Percentiles rank a stretch among this genome's conserved stretches.
phyloP scores from a whole-genome alignment of 257 asterid genomes.

The Jaltomata sinuosa region DNA sequence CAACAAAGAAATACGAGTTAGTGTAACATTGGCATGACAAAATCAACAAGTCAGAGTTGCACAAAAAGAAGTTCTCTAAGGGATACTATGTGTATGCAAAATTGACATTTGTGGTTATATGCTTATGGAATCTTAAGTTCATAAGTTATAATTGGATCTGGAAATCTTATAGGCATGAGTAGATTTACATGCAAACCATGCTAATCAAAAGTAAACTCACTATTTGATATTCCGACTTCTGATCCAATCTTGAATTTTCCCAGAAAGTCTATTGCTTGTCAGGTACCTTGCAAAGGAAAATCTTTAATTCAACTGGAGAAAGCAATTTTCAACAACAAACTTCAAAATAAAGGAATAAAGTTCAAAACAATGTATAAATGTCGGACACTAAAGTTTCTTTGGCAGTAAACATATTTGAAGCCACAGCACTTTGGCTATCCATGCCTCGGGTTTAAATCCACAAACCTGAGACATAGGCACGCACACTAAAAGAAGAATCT shows the following conservation, averaged over 20 bases:
- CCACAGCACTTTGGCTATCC: neutral
- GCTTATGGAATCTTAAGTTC: neutral
- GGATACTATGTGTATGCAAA: neutral
- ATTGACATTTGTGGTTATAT: neutral
- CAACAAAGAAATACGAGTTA: neutral
- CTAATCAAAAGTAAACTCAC: conserved; percentile 14
- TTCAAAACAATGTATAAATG: neutral
- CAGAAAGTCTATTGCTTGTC: conserved; percentile 39
- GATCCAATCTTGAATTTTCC: conserved; percentile 33
- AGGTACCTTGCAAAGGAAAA: conserved; percentile 22
- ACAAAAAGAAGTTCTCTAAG: neutral
- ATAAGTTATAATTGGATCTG: neutral
- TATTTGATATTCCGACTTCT: neutral
- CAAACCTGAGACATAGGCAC: neutral
- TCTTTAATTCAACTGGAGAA: neutral
- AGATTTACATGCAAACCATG: neutral
- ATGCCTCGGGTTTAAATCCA: neutral
- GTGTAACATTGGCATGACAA: neutral
- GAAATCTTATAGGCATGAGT: neutral
- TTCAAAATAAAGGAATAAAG: neutral
- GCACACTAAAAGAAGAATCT: neutral
- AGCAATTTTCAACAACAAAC: neutral
- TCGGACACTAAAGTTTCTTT: neutral
- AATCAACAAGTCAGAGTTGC: neutral
- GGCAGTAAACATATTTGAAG: neutral